These are phyloP conservation scores for Pythium myriotylum DNA, from an alignment of 352 stramenopile genomes.

Conservation along the genomic window DNA sequence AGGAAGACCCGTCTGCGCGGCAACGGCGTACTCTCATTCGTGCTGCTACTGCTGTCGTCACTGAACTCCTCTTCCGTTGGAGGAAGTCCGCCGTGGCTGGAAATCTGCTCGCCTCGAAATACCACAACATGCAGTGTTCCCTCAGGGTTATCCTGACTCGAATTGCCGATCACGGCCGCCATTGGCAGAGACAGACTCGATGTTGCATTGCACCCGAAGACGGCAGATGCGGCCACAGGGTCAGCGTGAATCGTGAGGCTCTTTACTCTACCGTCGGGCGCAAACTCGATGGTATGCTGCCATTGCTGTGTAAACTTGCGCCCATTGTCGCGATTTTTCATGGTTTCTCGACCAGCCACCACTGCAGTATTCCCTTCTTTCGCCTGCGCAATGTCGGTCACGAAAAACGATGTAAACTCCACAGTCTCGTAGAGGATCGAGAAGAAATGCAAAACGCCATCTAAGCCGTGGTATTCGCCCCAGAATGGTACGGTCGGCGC, in stretches of 20 bases:
- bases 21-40: conserved; percentile 42
- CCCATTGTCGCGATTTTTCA: conserved; percentile 88
- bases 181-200: conserved; percentile 86
- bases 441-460: conserved; percentile 89
- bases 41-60: conserved; percentile 45
- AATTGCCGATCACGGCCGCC: conserved; percentile 79
- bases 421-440: conserved; percentile 90
- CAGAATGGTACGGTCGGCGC: conserved; percentile 87
- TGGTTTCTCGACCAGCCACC: conserved; percentile 82
- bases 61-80: conserved; percentile 55
- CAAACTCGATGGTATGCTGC: conserved; percentile 90
- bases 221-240: conserved; percentile 80
- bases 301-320: conserved; percentile 90
- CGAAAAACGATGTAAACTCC: conserved; percentile 88
- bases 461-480: conserved; percentile 87
- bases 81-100: conserved; percentile 44
- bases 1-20: conserved; percentile 56
- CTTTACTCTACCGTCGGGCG: conserved; percentile 83
- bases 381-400: conserved; percentile 87
- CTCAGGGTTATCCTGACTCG: conserved; percentile 74
- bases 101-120: conserved; percentile 86
- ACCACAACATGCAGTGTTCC: conserved; percentile 76
- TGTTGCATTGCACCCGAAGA: conserved; percentile 88
- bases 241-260: conserved; percentile 86
- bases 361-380: conserved; percentile 84